Evolutionary conservation across 2,329 filamentous ascomycete species (phyloP).

Genomic region (Sporothrix mexicana): DNA sequence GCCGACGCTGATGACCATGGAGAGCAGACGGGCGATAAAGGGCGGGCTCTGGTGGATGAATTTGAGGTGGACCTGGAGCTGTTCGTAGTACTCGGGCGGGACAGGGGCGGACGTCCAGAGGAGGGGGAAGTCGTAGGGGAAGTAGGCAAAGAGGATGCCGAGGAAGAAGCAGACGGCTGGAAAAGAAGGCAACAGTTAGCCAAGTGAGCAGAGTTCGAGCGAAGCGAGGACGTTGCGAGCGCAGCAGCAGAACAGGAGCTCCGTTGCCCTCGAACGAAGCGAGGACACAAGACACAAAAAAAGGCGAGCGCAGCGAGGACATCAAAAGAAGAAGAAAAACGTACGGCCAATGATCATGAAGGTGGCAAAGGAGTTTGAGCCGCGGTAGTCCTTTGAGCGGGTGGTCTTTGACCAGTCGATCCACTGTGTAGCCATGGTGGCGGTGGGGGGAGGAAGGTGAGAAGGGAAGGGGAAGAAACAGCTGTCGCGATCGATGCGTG

Average conservation of each 20-base stretch:
- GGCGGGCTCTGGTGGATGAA: slow-evolving; percentile 92
- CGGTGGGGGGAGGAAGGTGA: neutral
- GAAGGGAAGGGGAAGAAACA: neutral
- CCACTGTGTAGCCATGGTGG: slow-evolving; percentile 42
- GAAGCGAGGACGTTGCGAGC: neutral
- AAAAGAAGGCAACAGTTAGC: slow-evolving; percentile 34
- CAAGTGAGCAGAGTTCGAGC: slow-evolving; percentile 31
- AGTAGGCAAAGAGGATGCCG: slow-evolving; percentile 93
- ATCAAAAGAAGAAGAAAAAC: slow-evolving; percentile 46
- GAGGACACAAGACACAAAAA: slow-evolving; percentile 10
- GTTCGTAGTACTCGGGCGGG: slow-evolving; percentile 73
- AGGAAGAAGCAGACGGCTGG: slow-evolving; percentile 94
- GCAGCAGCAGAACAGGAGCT: neutral
- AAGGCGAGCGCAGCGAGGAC: slow-evolving; percentile 32
- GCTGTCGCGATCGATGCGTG: neutral
- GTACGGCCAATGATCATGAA: slow-evolving; percentile 95
- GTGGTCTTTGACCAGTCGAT: slow-evolving; percentile 64
- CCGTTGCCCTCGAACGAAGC: neutral
- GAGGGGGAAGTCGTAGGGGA: slow-evolving; percentile 93
- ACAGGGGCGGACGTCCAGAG: slow-evolving; percentile 76
- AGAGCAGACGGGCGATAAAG: slow-evolving; percentile 88
- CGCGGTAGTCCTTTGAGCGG: slow-evolving; percentile 62
- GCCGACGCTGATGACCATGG: slow-evolving; percentile 88
- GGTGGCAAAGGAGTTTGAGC: slow-evolving; percentile 81
- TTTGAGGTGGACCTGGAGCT: slow-evolving; percentile 86